Conservation (phyloP, 2,329 filamentous ascomycete genomes). For the Diaporthe citri region DNA sequence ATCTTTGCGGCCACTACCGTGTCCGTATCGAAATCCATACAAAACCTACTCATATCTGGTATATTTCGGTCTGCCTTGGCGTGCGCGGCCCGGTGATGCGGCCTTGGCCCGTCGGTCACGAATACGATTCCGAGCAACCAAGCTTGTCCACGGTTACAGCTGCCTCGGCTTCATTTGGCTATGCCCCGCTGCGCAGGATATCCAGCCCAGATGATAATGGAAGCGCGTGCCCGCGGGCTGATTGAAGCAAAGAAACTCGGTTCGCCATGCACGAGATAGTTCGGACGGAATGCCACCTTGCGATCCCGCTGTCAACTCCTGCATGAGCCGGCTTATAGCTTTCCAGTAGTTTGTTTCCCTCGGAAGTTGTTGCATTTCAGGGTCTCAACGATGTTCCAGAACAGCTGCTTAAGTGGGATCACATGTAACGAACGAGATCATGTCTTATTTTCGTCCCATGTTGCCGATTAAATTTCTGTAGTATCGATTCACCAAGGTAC, state of each 20-base stretch:
- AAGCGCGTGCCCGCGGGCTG: background rate
- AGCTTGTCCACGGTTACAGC: background rate
- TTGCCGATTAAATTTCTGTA: background rate
- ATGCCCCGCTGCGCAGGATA: background rate
- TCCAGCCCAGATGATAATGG: no score
- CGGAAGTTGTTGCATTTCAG: background rate
- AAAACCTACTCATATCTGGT: background rate
- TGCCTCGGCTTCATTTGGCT: background rate
- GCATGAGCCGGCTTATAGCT: background rate
- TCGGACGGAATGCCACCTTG: background rate
- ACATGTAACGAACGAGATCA: background rate
- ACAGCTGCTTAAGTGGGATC: background rate
- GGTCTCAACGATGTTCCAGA: background rate
- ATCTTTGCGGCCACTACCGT: constrained; percentile 9
- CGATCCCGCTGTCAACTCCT: background rate
- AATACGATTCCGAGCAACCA: background rate
- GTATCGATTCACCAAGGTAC: background rate
- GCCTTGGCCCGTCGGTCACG: background rate
- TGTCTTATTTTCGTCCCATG: background rate
- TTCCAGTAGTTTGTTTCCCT: background rate
- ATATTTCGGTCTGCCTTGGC: background rate
- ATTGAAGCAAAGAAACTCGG: background rate
- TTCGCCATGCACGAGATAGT: background rate
- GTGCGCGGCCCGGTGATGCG: background rate
- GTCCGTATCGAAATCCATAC: background rate